Evolutionary conservation across 305 asterid genomes (phyloP), one percentile per base, ranked within the genome.

Genomic region (Fraxinus albicans): DNA sequence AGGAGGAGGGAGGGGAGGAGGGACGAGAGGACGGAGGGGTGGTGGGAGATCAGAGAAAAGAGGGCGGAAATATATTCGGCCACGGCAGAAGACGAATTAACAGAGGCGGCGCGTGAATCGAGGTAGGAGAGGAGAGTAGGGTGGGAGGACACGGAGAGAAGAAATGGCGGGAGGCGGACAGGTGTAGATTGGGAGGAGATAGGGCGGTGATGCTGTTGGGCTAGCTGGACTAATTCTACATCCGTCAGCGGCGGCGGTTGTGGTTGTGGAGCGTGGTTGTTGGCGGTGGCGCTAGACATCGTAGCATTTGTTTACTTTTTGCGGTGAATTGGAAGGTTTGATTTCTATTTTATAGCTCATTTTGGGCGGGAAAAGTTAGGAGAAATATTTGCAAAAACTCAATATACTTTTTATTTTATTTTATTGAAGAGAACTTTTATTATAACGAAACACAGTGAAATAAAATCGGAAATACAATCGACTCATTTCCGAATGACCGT

Each of bases 21-120:
- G n/a, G 94, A 82, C 36, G 93, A 80, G 35, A 91, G 88, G 42
- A 83, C 84, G 80, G 94, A 84, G 63, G 90, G 83, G 85, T 90
- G 89, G 85, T 83, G 86, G 75, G 90, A 88, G 38, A 82, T 83
- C 86, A 92, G 89, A 42, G 94, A 88, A 47, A 92, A 85, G 58
- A 94, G 88, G 79, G 95, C 79, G 73, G 95, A 90, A 77, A 86
- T 87, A 80, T 90, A 92, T 12, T 90, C 92, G 77, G 90, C 87
- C 81, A 92, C 94, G 19, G 88, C 83, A 31, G 85, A 27, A 73
- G 97, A 84, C 19, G 94, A 82, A 76, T 84, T 85, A 17, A 65
- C 53, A 60, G 88, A 86, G 36, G 86, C 53, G 79, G 93, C 90
- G 82, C 92, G 97, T 12, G 94, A 83, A 65, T 88, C 87, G 87